These are phyloP conservation scores for Leptographium procerum DNA, from an alignment of 2,329 filamentous ascomycete species.

Conservation along the genomic window DNA sequence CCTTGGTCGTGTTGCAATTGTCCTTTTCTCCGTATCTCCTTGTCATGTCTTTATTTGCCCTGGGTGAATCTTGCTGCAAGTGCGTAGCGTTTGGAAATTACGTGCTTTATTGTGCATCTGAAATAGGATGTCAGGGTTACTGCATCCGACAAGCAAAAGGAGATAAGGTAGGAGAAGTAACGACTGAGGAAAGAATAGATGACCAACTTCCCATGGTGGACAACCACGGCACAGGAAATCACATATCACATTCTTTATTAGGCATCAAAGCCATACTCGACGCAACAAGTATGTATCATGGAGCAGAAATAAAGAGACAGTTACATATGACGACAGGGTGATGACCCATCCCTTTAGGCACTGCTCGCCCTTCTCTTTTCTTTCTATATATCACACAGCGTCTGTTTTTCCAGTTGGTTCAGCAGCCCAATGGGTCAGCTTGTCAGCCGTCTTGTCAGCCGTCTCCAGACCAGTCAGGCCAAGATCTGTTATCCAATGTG, in stretches of 20 bases:
- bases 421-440: neutral
- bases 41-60: no score
- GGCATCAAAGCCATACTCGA: neutral
- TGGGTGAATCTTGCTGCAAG: neutral
- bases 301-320: no score
- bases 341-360: neutral
- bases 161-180: no score
- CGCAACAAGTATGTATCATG: neutral
- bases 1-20: neutral
- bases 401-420: no score
- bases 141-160: no score
- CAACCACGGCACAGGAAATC: no score
- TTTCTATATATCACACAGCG: no score
- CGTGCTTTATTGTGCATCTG: no score
- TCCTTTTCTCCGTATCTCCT: neutral
- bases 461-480: neutral
- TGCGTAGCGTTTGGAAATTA: neutral
- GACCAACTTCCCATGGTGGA: neutral
- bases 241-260: neutral
- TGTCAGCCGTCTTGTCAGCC: neutral
- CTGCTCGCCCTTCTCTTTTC: neutral
- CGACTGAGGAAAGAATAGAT: neutral
- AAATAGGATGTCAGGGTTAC: no score
- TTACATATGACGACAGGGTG: no score
- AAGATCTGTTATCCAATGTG: neutral